Percentiles rank a stretch among this genome's conserved stretches.
These are phyloP conservation scores for Tetrastigma voinierianum DNA, from an alignment of 164 flowering plant genomes.

Conservation along the genomic window DNA sequence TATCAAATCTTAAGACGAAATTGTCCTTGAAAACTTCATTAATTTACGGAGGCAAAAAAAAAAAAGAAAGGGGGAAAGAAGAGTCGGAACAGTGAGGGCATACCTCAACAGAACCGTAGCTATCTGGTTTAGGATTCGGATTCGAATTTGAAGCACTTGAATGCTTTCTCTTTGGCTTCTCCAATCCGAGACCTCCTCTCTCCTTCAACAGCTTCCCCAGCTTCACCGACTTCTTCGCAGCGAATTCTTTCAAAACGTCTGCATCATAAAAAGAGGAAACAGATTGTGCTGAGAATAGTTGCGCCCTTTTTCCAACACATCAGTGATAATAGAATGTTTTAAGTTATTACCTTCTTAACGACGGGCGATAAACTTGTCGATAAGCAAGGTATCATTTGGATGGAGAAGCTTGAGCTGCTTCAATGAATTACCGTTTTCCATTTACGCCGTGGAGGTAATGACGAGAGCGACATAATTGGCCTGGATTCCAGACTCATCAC, in stretches of 20 bases:
- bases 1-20: no score
- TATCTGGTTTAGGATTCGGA: conserved; percentile 14
- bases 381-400: conserved; percentile 18
- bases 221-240: conserved; percentile 61
- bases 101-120: conserved; percentile 19
- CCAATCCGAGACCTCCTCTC: conserved; percentile 24
- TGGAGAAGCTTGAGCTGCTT: conserved; percentile 32
- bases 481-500: conserved; percentile 48
- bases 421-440: conserved; percentile 26
- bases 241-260: conserved; percentile 82
- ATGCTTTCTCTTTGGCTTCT: conserved; percentile 17
- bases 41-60: no score
- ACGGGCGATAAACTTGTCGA: conserved; percentile 74
- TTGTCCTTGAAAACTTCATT: no score
- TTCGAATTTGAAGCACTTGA: conserved; percentile 7
- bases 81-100: no score
- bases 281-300: background rate
- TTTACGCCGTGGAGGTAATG: conserved; percentile 7
- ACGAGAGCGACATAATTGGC: conserved; percentile 47
- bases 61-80: no score
- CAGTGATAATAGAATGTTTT: no score
- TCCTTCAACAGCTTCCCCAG: conserved; percentile 53
- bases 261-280: conserved; percentile 4
- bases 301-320: no score
- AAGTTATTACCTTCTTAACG: conserved; percentile 58